Conservation (phyloP, 768 basidiomycete species). For the Leccinum longicurvipes region DNA sequence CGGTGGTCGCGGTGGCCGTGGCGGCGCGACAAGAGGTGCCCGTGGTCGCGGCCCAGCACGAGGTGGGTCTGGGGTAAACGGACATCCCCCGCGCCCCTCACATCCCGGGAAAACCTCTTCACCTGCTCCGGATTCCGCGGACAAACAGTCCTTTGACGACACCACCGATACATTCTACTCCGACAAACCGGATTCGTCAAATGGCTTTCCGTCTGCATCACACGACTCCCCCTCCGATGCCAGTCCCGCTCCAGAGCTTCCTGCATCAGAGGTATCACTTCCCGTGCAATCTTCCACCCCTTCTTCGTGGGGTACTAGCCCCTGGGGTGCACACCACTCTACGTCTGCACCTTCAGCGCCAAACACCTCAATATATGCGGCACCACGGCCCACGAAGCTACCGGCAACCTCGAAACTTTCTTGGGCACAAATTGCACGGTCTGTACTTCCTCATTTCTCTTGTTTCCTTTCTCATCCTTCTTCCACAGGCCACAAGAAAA, state of each 20-base stretch:
- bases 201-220: slow-evolving; percentile 7
- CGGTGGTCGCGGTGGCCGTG: slow-evolving; percentile 59
- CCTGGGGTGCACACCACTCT: slow-evolving; percentile 36
- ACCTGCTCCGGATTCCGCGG: slow-evolving; percentile 34
- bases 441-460: neutral
- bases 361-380: slow-evolving; percentile 20
- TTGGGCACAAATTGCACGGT: slow-evolving; percentile 83
- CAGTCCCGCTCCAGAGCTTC: slow-evolving; percentile 12
- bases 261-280: slow-evolving; percentile 8
- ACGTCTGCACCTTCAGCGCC: slow-evolving; percentile 21
- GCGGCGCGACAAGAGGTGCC: slow-evolving; percentile 50
- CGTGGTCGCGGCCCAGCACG: slow-evolving; percentile 42
- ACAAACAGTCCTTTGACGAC: slow-evolving; percentile 23
- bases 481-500: slow-evolving; percentile 62
- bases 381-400: slow-evolving; percentile 42
- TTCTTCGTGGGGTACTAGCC: slow-evolving; percentile 33
- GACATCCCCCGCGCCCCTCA: slow-evolving; percentile 28
- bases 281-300: slow-evolving; percentile 26
- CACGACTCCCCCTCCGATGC: slow-evolving; percentile 18
- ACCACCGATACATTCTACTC: slow-evolving; percentile 7
- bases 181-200: slow-evolving; percentile 16
- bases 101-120: slow-evolving; percentile 28
- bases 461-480: slow-evolving; percentile 3
- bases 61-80: slow-evolving; percentile 32
- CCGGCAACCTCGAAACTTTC: slow-evolving; percentile 77